Base-by-base conservation (phyloP, 192 early-diverging fungal species). In the Funneliformis geosporum region DNA sequence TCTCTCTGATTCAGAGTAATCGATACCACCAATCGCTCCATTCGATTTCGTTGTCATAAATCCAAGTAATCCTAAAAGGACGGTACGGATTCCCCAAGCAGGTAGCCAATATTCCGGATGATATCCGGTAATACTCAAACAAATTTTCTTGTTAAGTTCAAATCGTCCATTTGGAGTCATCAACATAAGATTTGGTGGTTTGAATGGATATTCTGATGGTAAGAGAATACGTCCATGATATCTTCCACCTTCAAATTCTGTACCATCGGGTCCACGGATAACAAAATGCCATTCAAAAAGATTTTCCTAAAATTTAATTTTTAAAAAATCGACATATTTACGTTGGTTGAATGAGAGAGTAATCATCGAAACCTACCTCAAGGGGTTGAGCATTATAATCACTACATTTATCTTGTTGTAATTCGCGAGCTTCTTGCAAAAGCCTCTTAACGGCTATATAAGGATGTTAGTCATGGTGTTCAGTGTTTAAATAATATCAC, bases 221-320 rank as follows among this genome's bases (percentile, higher is more conserved):
- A 99, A 90, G 4, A 97, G 79, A 61, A 99, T 91, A 46, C 95
- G 85, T 0, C 98, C 98, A 85, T 99, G 98, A 85, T 97, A 97
- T 62, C 87, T 86, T 78, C 94, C 96, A 50, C 94, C 94, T 71
- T 90, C 90, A 85, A 95, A 99, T 8, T 94, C 94, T 8, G 95
- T 94, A 27, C 90, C 93, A 25, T 89, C 85, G 27, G 97, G 97
- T 11, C 97, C 97, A 23, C 94, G 87, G 10, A 98, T 88, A 2
- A 96, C 97, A 82, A 97, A 99, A 81, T 99, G 97, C 96, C 96
- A 98, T 81, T 99, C 97, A 83, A 99, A 94, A 33, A 99, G 86
- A 84, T 98, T 94, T 60, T 93, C 90, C 86, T 99, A 87, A 2
- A 68, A n/a, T 23, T 60, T 27, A 47, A 21, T 21, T 65, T 21